Conservation (phyloP, 305 asterid species). For the Striga hermonthica region DNA sequence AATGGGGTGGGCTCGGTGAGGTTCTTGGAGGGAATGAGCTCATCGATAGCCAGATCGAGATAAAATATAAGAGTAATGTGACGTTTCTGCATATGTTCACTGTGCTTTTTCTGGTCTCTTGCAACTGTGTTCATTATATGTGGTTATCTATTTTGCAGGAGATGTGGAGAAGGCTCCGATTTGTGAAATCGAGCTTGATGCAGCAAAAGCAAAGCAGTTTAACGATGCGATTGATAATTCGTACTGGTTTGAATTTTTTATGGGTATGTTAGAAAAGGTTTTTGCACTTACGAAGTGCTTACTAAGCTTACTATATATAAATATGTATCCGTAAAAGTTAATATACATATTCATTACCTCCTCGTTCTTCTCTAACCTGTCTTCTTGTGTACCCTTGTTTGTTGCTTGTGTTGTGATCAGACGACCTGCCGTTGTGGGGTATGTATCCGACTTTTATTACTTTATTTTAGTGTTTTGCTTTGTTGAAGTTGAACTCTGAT, state of each 20-base stretch:
- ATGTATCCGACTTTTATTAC: constrained; percentile 33
- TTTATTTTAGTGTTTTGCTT: constrained; percentile 4
- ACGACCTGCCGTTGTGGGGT: constrained; percentile 94
- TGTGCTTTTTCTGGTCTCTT: constrained; percentile 5
- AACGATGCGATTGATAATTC: constrained; percentile 74
- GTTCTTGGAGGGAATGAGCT: constrained; percentile 85
- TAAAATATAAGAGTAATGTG: constrained; percentile 65
- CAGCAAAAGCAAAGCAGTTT: constrained; percentile 39
- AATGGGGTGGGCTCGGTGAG: constrained; percentile 85
- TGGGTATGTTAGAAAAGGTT: constrained; percentile 51
- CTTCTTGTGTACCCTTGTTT: not conserved
- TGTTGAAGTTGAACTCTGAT: not conserved
- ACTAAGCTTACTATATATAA: not conserved
- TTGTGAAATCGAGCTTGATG: not conserved
- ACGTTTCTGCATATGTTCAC: constrained; percentile 17
- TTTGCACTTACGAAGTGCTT: constrained; percentile 19
- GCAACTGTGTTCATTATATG: constrained; percentile 14
- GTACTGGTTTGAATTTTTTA: constrained; percentile 81
- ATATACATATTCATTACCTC: not conserved
- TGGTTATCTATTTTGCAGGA: constrained; percentile 8
- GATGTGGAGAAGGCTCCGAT: not conserved
- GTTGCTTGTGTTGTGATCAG: constrained; percentile 42
- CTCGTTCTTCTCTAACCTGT: not conserved
- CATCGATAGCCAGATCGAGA: constrained; percentile 76
- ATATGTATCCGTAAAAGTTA: too few species aligned